A percentile compares a stretch with the other conserved stretches of the same genome.
These are phyloP conservation scores for Dioscorea alata DNA, from an alignment of 106 monocot genomes.

Conservation along the genomic window DNA sequence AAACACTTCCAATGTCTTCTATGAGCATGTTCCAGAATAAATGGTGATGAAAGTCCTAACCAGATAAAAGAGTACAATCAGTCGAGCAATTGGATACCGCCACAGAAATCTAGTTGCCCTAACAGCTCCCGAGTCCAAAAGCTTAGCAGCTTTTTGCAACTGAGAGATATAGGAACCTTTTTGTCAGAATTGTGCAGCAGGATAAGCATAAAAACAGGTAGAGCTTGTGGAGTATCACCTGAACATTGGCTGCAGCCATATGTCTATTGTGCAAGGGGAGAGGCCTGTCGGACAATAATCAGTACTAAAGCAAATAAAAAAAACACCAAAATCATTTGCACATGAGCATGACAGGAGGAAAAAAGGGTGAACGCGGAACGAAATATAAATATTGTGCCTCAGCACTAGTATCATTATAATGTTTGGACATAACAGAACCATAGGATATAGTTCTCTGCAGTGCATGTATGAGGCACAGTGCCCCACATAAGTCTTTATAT, in stretches of 20 bases:
- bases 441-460: too few species aligned
- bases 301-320: too few species aligned
- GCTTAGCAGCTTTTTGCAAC: conserved; percentile 90
- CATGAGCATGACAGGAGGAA: too few species aligned
- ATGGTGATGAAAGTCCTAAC: conserved; percentile 21
- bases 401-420: too few species aligned
- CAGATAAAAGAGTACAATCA: conserved; percentile 87
- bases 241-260: conserved; percentile 72
- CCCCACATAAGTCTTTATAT: too few species aligned
- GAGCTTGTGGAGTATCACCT: conserved; percentile 35
- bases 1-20: too few species aligned
- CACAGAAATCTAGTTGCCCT: conserved; percentile 93
- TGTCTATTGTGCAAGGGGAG: conserved; percentile 87
- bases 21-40: background rate
- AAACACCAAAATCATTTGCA: too few species aligned
- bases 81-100: conserved; percentile 85
- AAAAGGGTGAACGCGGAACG: too few species aligned
- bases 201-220: background rate
- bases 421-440: too few species aligned
- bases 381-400: too few species aligned
- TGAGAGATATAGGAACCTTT: conserved; percentile 20
- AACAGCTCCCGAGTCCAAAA: conserved; percentile 92
- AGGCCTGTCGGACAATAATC: conserved; percentile 43
- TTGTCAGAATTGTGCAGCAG: background rate
- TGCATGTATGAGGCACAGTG: too few species aligned